phyloP scores from a whole-genome alignment of 2,329 filamentous ascomycete species.

The Neonectria neomacrospora region DNA sequence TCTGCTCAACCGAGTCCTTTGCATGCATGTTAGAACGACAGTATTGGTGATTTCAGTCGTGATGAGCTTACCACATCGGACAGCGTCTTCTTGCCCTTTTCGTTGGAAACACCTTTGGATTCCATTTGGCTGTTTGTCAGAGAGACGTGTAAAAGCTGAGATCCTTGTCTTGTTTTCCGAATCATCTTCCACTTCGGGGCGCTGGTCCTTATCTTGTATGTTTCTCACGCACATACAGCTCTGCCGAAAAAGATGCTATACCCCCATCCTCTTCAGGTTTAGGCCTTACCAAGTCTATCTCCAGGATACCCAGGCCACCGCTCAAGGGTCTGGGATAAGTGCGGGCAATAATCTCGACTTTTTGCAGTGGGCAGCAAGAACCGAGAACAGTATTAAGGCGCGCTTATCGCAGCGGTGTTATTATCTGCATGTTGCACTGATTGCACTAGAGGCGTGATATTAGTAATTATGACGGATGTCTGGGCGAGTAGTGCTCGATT shows the following conservation, averaged over 20 bases:
- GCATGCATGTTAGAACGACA: not conserved
- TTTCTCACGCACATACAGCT: not conserved
- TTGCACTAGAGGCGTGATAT: not conserved
- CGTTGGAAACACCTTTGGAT: not conserved
- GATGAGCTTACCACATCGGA: not conserved
- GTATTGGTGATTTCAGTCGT: too few relatives aligned
- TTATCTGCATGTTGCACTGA: not conserved
- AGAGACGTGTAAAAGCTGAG: not conserved
- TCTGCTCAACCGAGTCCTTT: constrained; percentile 8
- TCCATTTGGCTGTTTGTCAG: not conserved
- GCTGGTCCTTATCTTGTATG: not conserved
- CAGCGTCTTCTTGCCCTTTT: not conserved
- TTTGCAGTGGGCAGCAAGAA: not conserved
- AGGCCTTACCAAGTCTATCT: not conserved
- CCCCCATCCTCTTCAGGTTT: not conserved
- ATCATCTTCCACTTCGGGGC: not conserved
- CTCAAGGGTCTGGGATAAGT: not conserved
- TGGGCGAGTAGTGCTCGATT: not conserved
- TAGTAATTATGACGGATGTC: not conserved
- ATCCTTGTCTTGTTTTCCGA: not conserved
- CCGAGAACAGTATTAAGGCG: not conserved
- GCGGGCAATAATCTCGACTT: not conserved
- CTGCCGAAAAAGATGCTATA: not conserved
- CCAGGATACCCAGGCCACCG: not conserved
- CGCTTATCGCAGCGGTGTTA: not conserved